Percentiles rank a stretch among this genome's conserved stretches.
These are phyloP conservation scores for Aspergillus bombycis DNA, from an alignment of 2,329 filamentous ascomycete species.

Conservation along the genomic window DNA sequence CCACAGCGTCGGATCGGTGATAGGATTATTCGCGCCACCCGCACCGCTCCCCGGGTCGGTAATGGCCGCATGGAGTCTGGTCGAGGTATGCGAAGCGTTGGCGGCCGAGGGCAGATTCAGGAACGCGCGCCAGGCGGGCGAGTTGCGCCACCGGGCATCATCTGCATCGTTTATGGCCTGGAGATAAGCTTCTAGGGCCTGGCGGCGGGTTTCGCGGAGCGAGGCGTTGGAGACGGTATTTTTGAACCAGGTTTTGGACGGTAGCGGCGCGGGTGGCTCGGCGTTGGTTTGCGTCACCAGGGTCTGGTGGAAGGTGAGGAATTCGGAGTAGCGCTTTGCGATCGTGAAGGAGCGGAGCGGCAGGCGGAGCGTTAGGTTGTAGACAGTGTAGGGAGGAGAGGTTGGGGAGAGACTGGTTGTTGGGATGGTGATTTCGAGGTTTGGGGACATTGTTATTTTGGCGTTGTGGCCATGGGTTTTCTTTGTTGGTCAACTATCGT, in stretches of 20 bases:
- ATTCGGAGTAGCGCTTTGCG: slow-evolving; percentile 68
- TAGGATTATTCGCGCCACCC: slow-evolving; percentile 34
- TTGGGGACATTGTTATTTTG: slow-evolving; percentile 41
- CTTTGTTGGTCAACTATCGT: no score
- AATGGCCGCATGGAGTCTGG: slow-evolving; percentile 46
- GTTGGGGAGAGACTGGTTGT: slow-evolving; percentile 51
- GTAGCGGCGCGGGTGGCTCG: slow-evolving; percentile 58
- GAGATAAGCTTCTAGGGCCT: slow-evolving; percentile 61
- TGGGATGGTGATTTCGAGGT: slow-evolving; percentile 52
- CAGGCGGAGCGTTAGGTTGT: slow-evolving; percentile 64
- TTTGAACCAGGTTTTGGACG: slow-evolving; percentile 64
- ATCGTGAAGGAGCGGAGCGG: slow-evolving; percentile 62
- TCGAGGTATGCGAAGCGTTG: slow-evolving; percentile 38
- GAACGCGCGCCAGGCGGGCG: slow-evolving; percentile 60
- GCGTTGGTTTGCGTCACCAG: slow-evolving; percentile 55
- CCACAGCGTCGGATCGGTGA: slow-evolving; percentile 62
- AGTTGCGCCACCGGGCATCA: slow-evolving; percentile 62
- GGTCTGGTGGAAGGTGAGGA: slow-evolving; percentile 57
- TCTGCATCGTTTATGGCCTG: slow-evolving; percentile 59
- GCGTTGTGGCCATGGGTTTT: no score
- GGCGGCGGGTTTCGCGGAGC: slow-evolving; percentile 60
- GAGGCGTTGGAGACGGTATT: slow-evolving; percentile 59
- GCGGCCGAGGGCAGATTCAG: slow-evolving; percentile 56
- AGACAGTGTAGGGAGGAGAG: slow-evolving; percentile 61
- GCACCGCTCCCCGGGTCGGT: slow-evolving; percentile 38